Evolutionary conservation across 495 filamentous ascomycete species (phyloP), one percentile per base, ranked within the genome.

Genomic region (Penicillium lividum): DNA sequence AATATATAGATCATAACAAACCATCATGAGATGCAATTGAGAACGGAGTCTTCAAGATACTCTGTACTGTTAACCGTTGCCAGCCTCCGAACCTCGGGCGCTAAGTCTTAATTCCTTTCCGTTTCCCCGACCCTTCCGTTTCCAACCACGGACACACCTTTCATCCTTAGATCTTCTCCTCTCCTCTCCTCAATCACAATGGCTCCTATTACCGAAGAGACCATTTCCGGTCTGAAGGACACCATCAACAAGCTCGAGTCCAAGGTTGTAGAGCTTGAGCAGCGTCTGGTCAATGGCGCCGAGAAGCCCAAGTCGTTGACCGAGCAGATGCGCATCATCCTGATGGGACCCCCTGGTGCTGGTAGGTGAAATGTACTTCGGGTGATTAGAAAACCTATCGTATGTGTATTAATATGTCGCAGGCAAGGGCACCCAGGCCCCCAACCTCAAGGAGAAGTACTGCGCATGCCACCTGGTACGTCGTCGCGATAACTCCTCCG

Each of bases 341-440:
- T 99, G 63, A 98, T 99, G 84, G 94, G 94, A 13, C 95, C 94
- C 70, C 94, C 94, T 49, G 94, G 94, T 71, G 94, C 94, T 74
- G 94, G 94, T 97, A 87, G 7, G 54, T 49, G 50, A 69, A 51
- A 42, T 54, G 47, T 59, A 54, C 6, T 16, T 6, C 10, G 7
- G 28, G n/a, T 31, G 13, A 31, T 61, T 47, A 62, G 45, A 34
- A 53, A 53, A 51, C 10, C 52, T 47, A 56, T 22, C 51, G 63
- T 58, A 72, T 61, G 62, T 57, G 61, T 15, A 51, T 65, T 60
- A 67, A 70, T 56, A 29, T 54, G 59, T 60, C 15, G 67, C 67
- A 98, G 94, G 94, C 81, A 99, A 99, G 86, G 94, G 94, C 75
- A 99, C 94, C 48, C 94, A 99, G 73, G 95, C 95, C 29, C 94